These are phyloP conservation scores for Eutrema yunnanense DNA, from an alignment of 345 rosid genomes.

Conservation along the genomic window DNA sequence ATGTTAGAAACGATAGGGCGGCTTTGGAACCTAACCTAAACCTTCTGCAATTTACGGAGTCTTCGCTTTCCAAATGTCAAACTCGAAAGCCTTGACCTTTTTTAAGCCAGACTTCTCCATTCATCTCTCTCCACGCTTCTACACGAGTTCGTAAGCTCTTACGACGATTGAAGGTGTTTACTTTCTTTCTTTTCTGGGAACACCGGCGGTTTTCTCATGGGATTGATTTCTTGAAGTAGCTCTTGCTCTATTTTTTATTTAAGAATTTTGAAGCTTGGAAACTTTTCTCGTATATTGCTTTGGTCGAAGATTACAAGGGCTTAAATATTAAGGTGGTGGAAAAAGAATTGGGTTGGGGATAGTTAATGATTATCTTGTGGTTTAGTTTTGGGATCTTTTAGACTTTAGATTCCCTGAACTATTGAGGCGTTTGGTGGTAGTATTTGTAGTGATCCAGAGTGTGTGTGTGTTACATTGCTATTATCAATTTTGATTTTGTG, in stretches of 20 bases:
- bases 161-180: background rate
- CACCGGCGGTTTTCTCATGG: background rate
- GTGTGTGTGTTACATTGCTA: background rate
- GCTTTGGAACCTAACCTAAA: slow-evolving; percentile 21
- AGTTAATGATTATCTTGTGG: background rate
- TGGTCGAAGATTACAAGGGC: background rate
- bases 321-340: background rate
- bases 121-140: background rate
- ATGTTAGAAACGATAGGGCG: background rate
- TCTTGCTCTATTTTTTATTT: background rate
- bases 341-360: background rate
- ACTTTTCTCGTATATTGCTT: background rate
- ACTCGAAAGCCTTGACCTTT: background rate
- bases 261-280: background rate
- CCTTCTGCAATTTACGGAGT: background rate
- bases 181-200: background rate
- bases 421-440: background rate
- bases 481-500: background rate
- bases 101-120: background rate
- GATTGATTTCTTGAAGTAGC: background rate
- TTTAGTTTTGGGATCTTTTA: too few species aligned
- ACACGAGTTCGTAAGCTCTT: background rate
- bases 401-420: background rate
- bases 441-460: background rate
- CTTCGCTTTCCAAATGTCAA: background rate